Conservation (phyloP, 2,329 filamentous ascomycete species). For the Aspergillus aculeatus region DNA sequence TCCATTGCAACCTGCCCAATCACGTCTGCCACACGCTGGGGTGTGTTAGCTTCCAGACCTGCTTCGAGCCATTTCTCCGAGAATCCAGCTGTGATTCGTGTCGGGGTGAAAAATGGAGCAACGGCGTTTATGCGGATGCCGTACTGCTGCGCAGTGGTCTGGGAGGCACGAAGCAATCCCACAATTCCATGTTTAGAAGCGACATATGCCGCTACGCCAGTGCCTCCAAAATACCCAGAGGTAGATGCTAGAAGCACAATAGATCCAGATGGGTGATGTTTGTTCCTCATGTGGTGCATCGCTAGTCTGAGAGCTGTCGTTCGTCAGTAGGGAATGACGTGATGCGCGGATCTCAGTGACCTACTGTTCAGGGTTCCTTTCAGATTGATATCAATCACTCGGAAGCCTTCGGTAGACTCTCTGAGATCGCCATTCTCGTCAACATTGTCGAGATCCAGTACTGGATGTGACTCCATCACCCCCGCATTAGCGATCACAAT, state of each 20-base stretch:
- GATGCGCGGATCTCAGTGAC: background rate
- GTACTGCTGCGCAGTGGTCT: slow-evolving; percentile 34
- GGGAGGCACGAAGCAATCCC: slow-evolving; percentile 41
- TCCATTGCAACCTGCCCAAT: slow-evolving; percentile 43
- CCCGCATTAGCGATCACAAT: slow-evolving; percentile 47
- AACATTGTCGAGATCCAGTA: slow-evolving; percentile 26
- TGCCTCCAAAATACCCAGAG: slow-evolving; percentile 47
- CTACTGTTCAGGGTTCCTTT: slow-evolving; percentile 49
- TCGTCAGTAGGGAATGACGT: background rate
- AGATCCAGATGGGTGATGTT: slow-evolving; percentile 31
- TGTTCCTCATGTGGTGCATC: slow-evolving; percentile 26
- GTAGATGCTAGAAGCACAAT: slow-evolving; percentile 44
- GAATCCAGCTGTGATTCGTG: slow-evolving; percentile 44
- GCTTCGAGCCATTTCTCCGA: slow-evolving; percentile 38
- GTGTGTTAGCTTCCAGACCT: slow-evolving; percentile 44
- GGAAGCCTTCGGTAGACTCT: slow-evolving; percentile 26
- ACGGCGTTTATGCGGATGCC: slow-evolving; percentile 47
- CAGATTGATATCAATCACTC: slow-evolving; percentile 44
- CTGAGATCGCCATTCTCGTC: slow-evolving; percentile 21
- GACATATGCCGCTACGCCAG: slow-evolving; percentile 45
- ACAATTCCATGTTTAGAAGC: slow-evolving; percentile 46
- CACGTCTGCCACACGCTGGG: slow-evolving; percentile 44
- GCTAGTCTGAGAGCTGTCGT: slow-evolving; percentile 33
- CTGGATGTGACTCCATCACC: slow-evolving; percentile 31
- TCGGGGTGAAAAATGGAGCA: slow-evolving; percentile 51